Percentiles rank a stretch among this genome's conserved stretches.
Evolutionary conservation across 768 basidiomycete species (phyloP).

Genomic region (Collybiopsis luxurians): DNA sequence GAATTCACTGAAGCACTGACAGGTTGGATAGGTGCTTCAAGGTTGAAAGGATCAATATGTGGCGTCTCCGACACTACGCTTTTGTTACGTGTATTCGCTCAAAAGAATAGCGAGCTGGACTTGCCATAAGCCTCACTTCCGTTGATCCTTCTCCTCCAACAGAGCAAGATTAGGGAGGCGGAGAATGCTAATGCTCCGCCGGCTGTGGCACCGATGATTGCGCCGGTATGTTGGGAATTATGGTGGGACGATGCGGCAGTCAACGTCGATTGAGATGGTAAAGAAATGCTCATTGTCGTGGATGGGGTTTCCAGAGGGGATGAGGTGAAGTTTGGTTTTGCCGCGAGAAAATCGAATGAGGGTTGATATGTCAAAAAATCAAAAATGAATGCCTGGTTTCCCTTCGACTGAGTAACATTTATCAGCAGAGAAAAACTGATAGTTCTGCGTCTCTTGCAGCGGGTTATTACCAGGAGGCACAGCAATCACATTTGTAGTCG

Average conservation of each 20-base stretch:
- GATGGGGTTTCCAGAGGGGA: background rate
- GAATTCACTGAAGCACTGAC: too few species aligned
- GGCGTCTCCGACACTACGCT: too few species aligned
- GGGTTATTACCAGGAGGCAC: background rate
- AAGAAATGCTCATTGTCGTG: background rate
- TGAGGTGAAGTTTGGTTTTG: conserved; percentile 1
- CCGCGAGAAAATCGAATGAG: background rate
- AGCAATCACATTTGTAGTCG: background rate
- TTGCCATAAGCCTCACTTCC: too few species aligned
- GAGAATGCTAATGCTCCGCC: too few species aligned
- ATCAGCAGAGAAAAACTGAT: background rate
- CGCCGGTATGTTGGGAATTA: background rate
- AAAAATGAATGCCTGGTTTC: conserved; percentile 3
- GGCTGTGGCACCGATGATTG: background rate
- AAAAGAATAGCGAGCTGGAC: too few species aligned
- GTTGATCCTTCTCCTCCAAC: too few species aligned
- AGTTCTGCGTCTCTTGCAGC: background rate
- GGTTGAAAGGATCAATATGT: too few species aligned
- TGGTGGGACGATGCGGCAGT: background rate
- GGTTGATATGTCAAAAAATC: conserved; percentile 1
- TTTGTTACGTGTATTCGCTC: too few species aligned
- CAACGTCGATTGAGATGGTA: background rate
- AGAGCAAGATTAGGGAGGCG: too few species aligned
- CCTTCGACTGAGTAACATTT: background rate
- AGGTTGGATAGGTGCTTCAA: too few species aligned